phyloP scores from a whole-genome alignment of 139 green algal species.

The Chlorella sp. region DNA sequence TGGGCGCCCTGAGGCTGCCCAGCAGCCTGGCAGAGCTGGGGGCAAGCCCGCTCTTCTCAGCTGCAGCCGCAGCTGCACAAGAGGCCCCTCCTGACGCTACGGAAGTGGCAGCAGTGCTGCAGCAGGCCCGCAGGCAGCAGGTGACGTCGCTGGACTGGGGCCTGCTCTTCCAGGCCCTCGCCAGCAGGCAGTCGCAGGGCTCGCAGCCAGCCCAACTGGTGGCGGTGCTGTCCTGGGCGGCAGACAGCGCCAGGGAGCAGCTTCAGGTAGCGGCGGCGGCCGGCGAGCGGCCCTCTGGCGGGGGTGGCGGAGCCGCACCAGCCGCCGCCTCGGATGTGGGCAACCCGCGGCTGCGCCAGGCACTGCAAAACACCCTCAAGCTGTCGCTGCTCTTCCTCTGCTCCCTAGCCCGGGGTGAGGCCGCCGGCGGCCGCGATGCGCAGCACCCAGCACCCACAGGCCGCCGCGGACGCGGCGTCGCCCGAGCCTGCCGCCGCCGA shows the following conservation, averaged over 20 bases:
- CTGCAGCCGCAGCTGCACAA: neutral
- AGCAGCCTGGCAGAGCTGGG: neutral
- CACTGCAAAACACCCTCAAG: slow-evolving; percentile 22
- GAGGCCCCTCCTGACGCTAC: neutral
- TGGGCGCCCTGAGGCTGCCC: neutral
- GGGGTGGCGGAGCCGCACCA: neutral
- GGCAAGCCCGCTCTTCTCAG: neutral
- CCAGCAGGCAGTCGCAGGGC: neutral
- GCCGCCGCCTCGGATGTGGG: neutral
- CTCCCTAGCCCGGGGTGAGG: neutral
- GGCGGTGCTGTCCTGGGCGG: slow-evolving; percentile 7
- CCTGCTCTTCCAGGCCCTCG: neutral
- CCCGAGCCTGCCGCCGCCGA: neutral
- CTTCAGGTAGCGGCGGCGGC: neutral
- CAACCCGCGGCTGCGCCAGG: neutral
- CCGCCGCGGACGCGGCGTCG: too few species aligned
- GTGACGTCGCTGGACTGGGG: neutral
- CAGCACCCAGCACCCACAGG: neutral
- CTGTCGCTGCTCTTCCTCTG: slow-evolving; percentile 10
- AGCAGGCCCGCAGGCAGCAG: neutral
- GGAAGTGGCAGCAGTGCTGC: neutral
- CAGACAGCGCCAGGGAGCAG: neutral
- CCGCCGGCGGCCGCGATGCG: neutral
- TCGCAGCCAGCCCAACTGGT: neutral
- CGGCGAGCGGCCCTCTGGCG: neutral